Base-by-base conservation (phyloP, 2,329 filamentous ascomycete genomes). In the Raffaelea ambrosiae region DNA sequence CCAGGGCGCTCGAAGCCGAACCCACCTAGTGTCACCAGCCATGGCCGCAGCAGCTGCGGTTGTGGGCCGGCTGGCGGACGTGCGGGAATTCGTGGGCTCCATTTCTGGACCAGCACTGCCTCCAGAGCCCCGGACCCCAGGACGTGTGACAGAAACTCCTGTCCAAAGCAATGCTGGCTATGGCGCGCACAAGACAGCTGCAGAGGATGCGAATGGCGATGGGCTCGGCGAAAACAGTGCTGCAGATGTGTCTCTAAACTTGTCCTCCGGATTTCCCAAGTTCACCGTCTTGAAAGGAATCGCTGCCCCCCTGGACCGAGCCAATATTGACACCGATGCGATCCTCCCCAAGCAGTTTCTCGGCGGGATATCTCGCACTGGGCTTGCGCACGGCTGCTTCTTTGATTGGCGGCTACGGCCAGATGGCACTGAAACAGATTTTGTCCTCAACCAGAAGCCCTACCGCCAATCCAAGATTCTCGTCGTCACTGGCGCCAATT, bases 321-420 rank as follows among this genome's bases (percentile, higher is more conserved):
- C 85, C 56, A 98, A 98, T 65, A 83, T 96, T 58, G 93, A 98
- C 71, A 98, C 93, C n/a, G 93, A 98, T 61, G 91, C 91, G 61
- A 96, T 97, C 67, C 97, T 98, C 57, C 93, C 93, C 55, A 98
- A 98, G 70, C 93, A 98, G 66, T 98, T 97, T 73, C 79, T 98
- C 54, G 97, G 97, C 74, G 97, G 93, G 38, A 97, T 97, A 70
- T 97, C 97, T 77, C 88, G 93, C 50, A 95, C 91, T n/a, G 2
- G 93, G 93, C 54, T 85, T 98, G 10, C 90, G 90, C 50, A 77
- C 73, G 21, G 91, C 91, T 36, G 80, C 95, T 98, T 98, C 76
- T 79, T 90, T 65, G 83, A 80, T 54, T 83, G 88, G 68, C 83
- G 93, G 47, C 95, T 81, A 69, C 80, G 85, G 55, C 67, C 79